Conservation (phyloP, 345 rosid genomes). For the Excoecaria cochinchinensis region DNA sequence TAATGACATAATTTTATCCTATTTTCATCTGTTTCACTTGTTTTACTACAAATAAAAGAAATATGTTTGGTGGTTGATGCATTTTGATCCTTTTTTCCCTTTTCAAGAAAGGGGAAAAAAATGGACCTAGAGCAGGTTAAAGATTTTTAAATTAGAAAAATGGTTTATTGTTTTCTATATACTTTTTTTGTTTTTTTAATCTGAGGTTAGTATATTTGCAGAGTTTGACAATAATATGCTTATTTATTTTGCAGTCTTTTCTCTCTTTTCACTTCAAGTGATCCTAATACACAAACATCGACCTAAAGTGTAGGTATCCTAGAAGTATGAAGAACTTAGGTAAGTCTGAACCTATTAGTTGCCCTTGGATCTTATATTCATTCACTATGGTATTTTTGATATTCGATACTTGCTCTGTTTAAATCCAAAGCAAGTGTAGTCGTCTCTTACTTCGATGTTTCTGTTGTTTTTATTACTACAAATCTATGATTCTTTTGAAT, state of each 20-base stretch:
- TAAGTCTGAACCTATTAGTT: not conserved
- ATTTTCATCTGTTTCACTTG: no score
- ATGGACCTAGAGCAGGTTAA: not conserved
- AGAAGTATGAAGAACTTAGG: conserved; percentile 55
- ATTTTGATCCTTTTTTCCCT: not conserved
- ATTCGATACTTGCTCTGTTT: not conserved
- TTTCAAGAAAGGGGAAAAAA: not conserved
- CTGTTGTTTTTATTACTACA: not conserved
- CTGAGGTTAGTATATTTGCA: not conserved
- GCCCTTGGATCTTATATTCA: not conserved
- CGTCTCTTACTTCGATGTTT: not conserved
- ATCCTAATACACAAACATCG: conserved; percentile 68
- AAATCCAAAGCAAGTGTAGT: not conserved
- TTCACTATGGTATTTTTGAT: not conserved
- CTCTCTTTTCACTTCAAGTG: conserved; percentile 66
- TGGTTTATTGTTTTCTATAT: not conserved
- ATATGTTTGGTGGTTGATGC: no score
- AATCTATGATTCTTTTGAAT: not conserved
- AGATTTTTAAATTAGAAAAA: not conserved
- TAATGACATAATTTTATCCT: no score
- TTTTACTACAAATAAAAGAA: no score
- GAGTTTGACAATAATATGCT: not conserved
- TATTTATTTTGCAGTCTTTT: conserved; percentile 63
- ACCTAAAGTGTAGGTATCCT: conserved; percentile 76
- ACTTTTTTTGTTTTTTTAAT: not conserved